These are phyloP conservation scores for Anthracocystis setariae DNA, from an alignment of 1,284 basidiomycete species.

Conservation along the genomic window DNA sequence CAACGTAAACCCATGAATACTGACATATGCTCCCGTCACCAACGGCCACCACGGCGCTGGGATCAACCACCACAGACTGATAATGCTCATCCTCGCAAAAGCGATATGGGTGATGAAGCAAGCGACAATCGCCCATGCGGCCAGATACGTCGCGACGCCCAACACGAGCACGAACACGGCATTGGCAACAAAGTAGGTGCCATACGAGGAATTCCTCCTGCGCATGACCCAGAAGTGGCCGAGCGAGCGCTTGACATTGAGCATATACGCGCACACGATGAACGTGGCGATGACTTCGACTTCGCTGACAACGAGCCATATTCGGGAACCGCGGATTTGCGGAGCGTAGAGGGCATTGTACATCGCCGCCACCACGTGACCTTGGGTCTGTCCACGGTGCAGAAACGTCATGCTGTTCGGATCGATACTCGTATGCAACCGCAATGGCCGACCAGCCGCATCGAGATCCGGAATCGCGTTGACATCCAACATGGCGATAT, in stretches of 20 bases:
- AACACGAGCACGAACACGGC: slow-evolving; percentile 21
- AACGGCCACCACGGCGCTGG: slow-evolving; percentile 32
- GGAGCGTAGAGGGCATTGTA: not conserved
- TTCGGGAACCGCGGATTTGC: not conserved
- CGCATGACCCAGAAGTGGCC: slow-evolving; percentile 32
- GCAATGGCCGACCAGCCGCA: too few species aligned
- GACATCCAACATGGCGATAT: too few species aligned
- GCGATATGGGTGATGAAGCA: not conserved
- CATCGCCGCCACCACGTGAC: slow-evolving; percentile 15
- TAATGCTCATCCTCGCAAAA: not conserved
- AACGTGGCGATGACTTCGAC: slow-evolving; percentile 19
- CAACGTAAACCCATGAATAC: slow-evolving; percentile 21
- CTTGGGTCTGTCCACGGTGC: slow-evolving; percentile 16
- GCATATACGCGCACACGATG: slow-evolving; percentile 23
- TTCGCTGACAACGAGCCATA: slow-evolving; percentile 18
- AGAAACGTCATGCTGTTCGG: slow-evolving; percentile 22
- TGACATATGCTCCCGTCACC: slow-evolving; percentile 12
- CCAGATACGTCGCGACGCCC: slow-evolving; percentile 14
- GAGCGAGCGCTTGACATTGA: slow-evolving; percentile 18
- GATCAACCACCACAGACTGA: slow-evolving; percentile 31
- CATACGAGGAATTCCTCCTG: slow-evolving; percentile 9
- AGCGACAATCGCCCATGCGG: slow-evolving; percentile 10
- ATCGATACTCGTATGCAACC: too few species aligned
- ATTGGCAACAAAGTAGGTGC: slow-evolving; percentile 25
- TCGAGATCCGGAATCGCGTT: too few species aligned